Base-by-base conservation (phyloP, 306 rosid species). In the Parietaria judaica region DNA sequence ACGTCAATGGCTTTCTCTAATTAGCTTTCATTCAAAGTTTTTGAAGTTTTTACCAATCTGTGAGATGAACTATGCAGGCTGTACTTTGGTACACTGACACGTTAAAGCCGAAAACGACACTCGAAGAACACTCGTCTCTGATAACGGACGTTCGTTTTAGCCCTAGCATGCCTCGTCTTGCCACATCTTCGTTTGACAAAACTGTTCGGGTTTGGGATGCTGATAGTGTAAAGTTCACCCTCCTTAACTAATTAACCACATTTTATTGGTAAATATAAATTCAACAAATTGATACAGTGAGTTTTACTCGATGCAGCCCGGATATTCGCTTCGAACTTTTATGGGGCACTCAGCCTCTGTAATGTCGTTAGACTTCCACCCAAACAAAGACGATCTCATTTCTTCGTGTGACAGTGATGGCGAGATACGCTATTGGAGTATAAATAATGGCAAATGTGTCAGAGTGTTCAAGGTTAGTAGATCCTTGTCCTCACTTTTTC, bases 161-260 rank as follows among this genome's bases (percentile, higher is more conserved):
- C 73, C 90, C 95, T 11, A 94, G 83, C 86, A 76, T 79, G 84
- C 73, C 89, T 2, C 99, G 94, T 13, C 84, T 88, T 51, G 99
- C 99, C 60, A 94, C 99, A 41, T 88, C 97, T 64, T 94, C 99
- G 37, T 94, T 88, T 36, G 99, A 94, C 78, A 86, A 82, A 84
- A 86, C 97, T 61, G 97, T 94, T 74, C 64, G 97, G 80, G 97
- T 94, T 74, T 94, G 99, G 99, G 99, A 88, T 71, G 94, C 84
- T 54, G 99, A 94, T 46, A 94, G 81, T 81, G 99, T 88, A 54
- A 94, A 94, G 88, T 35, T 17, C 78, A 10, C 64, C 36, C 6
- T 53, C 68, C 43, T 56, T 37, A 61, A 23, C 50, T 61, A 11
- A 34, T 6, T 6, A 38, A 54, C 54, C 50, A 51, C 31, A 23